A percentile compares a stretch with the other conserved stretches of the same genome.
phyloP scores from a whole-genome alignment of 116 monocot species.

The Iris pallida region DNA sequence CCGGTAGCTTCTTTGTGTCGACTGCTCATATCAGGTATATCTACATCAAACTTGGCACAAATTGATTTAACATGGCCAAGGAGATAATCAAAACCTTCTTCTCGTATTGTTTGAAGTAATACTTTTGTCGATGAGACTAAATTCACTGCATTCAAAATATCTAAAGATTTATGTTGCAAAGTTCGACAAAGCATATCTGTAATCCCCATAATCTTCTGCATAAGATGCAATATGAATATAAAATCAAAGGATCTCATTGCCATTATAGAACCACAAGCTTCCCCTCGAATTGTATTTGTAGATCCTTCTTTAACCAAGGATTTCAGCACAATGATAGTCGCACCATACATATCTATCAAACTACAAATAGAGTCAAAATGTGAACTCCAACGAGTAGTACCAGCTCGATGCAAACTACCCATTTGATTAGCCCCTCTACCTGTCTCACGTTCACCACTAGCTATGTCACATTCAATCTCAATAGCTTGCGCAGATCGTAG shows the following conservation, averaged over 20 bases:
- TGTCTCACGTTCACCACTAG: not conserved
- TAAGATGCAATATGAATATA: not conserved
- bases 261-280: not conserved
- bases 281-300: not conserved
- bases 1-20: not conserved
- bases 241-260: not conserved
- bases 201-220: not conserved
- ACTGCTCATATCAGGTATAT: no score
- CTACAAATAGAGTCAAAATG: not conserved
- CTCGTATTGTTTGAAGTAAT: no score
- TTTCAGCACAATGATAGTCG: not conserved
- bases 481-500: not conserved
- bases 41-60: no score
- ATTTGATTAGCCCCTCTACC: not conserved
- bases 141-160: constrained; percentile 9
- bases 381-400: not conserved
- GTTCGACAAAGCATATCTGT: not conserved
- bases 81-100: no score
- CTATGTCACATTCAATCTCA: not conserved
- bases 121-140: not conserved
- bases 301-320: not conserved
- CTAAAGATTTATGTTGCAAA: not conserved
- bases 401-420: not conserved
- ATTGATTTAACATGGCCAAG: no score
- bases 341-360: not conserved